Evolutionary conservation across 2,329 filamentous ascomycete genomes (phyloP), one percentile per base, ranked within the genome.

Genomic region (Trichoderma sp.): DNA sequence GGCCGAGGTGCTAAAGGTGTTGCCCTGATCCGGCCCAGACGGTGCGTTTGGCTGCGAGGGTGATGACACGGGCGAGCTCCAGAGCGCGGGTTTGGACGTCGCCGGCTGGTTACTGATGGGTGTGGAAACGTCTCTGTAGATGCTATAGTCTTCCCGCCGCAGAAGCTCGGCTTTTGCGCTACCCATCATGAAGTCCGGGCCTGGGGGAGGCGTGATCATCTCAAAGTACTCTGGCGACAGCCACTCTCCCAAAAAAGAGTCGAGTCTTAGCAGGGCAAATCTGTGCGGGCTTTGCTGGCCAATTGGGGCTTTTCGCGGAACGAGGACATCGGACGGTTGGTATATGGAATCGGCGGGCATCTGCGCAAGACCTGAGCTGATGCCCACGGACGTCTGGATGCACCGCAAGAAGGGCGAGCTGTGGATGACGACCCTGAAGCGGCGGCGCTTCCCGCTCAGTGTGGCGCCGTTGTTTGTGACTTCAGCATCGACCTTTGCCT

Each of bases 181-280:
- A 28, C 91, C 90, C 3, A 98, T 82, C 92, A 99, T 96, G 78
- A 95, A 85, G 4, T 89, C 86, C 3, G 92, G 94, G 50, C 88
- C 87, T 0, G 95, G 95, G 12, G 95, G 95, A 3, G 93, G 91
- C 0, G 91, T 94, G 69, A 97, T 97, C 60, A 90, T 85, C 68
- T 97, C 93, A 72, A 94, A 99, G 76, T 99, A 99, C 73, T 93
- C 90, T 1, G 93, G 92, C 2, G 90, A 91, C 34, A 98, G 83
- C 95, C 95, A 99, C 81, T 99, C 95, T 56, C 95, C 94, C 0
- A 99, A 83, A 73, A 96, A 97, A 0, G 93, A 90, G 77, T 99
- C 95, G 6, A 99, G 84, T 0, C 95, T 90, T 55, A 99, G 78
- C 10, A 88, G 82, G 3, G 85, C 80, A 68, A 86, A 90, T 65